Evolutionary conservation across 306 rosid species (phyloP), one percentile per base, ranked within the genome.

Genomic region (Pterocarpus santalinus): DNA sequence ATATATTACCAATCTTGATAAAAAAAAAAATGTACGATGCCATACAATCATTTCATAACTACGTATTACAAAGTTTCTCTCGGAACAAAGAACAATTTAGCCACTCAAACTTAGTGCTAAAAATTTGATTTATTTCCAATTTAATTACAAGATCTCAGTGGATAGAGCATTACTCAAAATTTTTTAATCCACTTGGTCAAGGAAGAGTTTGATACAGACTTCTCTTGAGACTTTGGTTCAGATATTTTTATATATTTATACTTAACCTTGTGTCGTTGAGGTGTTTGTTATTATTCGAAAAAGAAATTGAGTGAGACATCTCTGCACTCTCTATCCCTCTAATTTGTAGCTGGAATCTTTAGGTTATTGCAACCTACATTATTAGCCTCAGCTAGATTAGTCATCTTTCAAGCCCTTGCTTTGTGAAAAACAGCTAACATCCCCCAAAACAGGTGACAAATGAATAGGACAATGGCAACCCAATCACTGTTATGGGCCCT

Each of bases 401-500:
- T 53, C 7, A 28, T 55, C 65, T 78, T 52, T 30, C 4, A 55
- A 47, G 53, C 64, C 34, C 62, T 65, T 77, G 65, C 81, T 65
- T 65, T 33, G 81, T 65, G 58, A 78, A 71, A 58, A 69, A 66
- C 43, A 77, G 73, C 55, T 36, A 77, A 65, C 73, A 77, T 65
- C 65, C 65, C 14, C 36, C 49, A 49, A 36, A 53, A 39, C 17
- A 38, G 75, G 39, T 64, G 76, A 39, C 49, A 68, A 15, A 56
- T 32, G 49, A 68, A 78, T n/a, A 56, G 61, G 49, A 41, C 82
- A 79, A 58, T 69, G 76, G 71, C 47, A 69, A 69, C 63, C 70
- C 76, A 57, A 69, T 69, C 76, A 67, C 76, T 55, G 36, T 67
- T 68, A 56, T 68, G 46, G 58, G 74, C 36, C 81, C 81, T 77